A percentile compares a stretch with the other conserved stretches of the same genome.
Evolutionary conservation across 768 basidiomycete genomes (phyloP).

Genomic region (Auriscalpium orientale): DNA sequence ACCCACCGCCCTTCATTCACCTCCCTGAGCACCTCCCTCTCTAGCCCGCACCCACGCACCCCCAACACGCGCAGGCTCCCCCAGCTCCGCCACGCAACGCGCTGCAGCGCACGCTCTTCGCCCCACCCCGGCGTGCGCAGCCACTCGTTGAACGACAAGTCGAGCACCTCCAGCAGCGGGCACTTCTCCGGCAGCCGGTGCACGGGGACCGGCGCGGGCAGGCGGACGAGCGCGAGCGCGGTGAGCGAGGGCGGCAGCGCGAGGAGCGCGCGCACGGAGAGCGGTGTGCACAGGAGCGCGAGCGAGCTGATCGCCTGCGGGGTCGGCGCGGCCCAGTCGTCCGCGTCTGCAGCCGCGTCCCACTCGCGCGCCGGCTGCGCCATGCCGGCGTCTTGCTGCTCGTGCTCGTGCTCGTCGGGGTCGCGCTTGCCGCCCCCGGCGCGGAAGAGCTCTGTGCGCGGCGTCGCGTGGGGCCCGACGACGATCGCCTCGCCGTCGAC

Average conservation of each 20-base stretch:
- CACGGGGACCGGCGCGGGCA: slow-evolving; percentile 41
- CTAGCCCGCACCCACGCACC: slow-evolving; percentile 44
- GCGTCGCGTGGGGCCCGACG: slow-evolving; percentile 43
- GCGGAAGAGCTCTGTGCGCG: slow-evolving; percentile 38
- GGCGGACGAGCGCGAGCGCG: slow-evolving; percentile 47
- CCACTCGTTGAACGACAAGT: slow-evolving; percentile 62
- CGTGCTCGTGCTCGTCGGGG: not conserved
- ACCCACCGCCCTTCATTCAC: slow-evolving; percentile 62
- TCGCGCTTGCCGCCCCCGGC: not conserved
- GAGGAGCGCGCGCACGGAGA: slow-evolving; percentile 38
- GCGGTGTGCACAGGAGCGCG: slow-evolving; percentile 39
- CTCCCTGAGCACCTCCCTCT: slow-evolving; percentile 31
- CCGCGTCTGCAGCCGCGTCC: slow-evolving; percentile 4
- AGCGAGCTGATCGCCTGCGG: slow-evolving; percentile 34
- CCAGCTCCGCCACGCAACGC: slow-evolving; percentile 55
- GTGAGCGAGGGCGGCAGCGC: slow-evolving; percentile 60
- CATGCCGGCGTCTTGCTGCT: slow-evolving; percentile 1
- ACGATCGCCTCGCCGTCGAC: slow-evolving; percentile 59
- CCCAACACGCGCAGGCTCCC: slow-evolving; percentile 46
- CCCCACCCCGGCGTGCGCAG: slow-evolving; percentile 23
- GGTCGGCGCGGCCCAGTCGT: not conserved
- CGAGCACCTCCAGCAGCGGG: slow-evolving; percentile 55
- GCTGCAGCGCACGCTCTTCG: slow-evolving; percentile 33
- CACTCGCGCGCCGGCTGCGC: not conserved
- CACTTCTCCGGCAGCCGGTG: slow-evolving; percentile 51